Conservation (phyloP, 225 moss, liverwort and hornwort genomes). For the Bryoerythrophyllum caledonicum region DNA sequence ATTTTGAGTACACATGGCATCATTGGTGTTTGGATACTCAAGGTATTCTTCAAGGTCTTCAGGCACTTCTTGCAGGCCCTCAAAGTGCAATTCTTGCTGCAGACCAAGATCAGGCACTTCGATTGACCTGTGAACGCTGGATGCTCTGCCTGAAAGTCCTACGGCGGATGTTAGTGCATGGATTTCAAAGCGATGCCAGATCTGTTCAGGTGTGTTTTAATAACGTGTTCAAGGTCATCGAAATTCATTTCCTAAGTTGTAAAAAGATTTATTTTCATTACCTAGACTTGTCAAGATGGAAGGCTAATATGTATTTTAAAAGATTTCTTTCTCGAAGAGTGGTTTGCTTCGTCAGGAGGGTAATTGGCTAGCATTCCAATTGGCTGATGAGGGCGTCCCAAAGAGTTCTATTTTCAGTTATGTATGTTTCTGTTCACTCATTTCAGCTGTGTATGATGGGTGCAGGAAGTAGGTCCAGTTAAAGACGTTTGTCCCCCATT, state of each 20-base stretch:
- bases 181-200: conserved; percentile 94
- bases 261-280: not conserved
- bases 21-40: conserved; percentile 97
- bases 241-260: conserved; percentile 8
- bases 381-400: not conserved
- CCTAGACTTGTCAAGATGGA: not conserved
- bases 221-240: conserved; percentile 3
- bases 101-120: conserved; percentile 88
- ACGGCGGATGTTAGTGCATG: conserved; percentile 91
- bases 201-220: conserved; percentile 73
- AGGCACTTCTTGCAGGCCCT: conserved; percentile 66
- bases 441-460: conserved; percentile 27
- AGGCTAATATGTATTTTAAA: not conserved
- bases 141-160: conserved; percentile 95
- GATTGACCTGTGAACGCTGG: conserved; percentile 96
- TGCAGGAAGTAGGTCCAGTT: conserved; percentile 97
- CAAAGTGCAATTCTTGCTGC: conserved; percentile 73
- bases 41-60: conserved; percentile 86
- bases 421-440: conserved; percentile 14
- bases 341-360: not conserved
- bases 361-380: not conserved
- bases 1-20: conserved; percentile 96
- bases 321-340: not conserved
- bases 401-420: not conserved
- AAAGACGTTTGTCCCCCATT: conserved; percentile 92